These are phyloP conservation scores for Irpex sp. DNA, from an alignment of 1,284 basidiomycete species.

Conservation along the genomic window DNA sequence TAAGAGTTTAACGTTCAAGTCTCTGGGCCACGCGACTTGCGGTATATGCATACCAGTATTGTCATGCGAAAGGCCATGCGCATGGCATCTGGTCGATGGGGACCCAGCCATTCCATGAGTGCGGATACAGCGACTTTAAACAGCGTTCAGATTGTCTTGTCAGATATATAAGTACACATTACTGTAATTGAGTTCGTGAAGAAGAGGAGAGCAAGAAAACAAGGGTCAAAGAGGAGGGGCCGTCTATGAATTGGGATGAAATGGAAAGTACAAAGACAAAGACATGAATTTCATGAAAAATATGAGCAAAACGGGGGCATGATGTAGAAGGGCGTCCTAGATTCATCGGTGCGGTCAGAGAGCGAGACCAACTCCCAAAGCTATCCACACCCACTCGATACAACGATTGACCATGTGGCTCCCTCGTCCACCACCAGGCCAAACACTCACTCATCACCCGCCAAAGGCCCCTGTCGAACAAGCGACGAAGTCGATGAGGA, in stretches of 20 bases:
- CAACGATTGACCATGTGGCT: too few species aligned
- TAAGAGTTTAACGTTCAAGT: not conserved
- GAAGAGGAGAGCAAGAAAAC: not conserved
- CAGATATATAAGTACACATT: constrained; percentile 3
- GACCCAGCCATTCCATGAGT: too few species aligned
- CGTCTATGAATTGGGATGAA: not conserved
- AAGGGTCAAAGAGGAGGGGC: not conserved
- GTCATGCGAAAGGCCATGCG: too few species aligned
- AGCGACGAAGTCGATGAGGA: constrained; percentile 26
- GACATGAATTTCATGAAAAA: not conserved
- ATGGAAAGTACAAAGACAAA: not conserved
- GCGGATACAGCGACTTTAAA: too few species aligned
- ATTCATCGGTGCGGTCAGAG: too few species aligned
- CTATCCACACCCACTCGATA: too few species aligned
- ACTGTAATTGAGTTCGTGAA: not conserved
- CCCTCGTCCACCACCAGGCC: not conserved
- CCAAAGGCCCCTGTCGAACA: constrained; percentile 21
- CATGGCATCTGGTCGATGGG: too few species aligned
- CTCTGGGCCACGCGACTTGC: not conserved
- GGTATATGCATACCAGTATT: too few species aligned
- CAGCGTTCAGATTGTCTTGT: not conserved
- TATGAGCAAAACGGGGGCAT: not conserved
- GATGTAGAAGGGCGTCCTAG: too few species aligned
- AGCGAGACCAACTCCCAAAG: too few species aligned
- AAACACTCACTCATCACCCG: not conserved